phyloP scores from a whole-genome alignment of 768 basidiomycete species.

The Suillus subaureus region DNA sequence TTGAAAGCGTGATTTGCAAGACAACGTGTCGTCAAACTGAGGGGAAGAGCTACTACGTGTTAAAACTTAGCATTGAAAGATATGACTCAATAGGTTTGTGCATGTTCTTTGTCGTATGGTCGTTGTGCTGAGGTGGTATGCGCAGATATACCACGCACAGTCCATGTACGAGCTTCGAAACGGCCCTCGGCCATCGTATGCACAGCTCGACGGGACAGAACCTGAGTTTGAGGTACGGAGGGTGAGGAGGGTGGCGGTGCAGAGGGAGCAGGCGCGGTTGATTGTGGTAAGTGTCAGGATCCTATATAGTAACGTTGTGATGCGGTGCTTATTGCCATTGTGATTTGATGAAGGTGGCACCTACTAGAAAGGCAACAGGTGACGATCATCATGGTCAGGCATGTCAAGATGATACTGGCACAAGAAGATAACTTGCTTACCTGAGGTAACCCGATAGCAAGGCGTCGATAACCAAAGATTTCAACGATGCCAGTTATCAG shows the following conservation, averaged over 20 bases:
- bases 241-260: constrained; percentile 22
- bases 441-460: constrained; percentile 13
- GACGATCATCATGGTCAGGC: constrained; percentile 15
- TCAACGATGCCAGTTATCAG: too few species aligned
- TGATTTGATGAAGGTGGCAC: constrained; percentile 24
- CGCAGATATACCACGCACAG: constrained; percentile 19
- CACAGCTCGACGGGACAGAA: constrained; percentile 14
- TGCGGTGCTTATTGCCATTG: constrained; percentile 4
- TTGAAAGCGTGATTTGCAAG: neutral
- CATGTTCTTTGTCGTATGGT: neutral
- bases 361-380: constrained; percentile 20
- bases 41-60: neutral
- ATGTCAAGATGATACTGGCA: constrained; percentile 20
- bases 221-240: constrained; percentile 26
- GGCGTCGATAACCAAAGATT: neutral
- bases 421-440: constrained; percentile 1
- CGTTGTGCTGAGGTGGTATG: neutral
- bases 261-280: constrained; percentile 23
- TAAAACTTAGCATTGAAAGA: too few species aligned
- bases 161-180: constrained; percentile 18
- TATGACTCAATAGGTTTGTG: too few species aligned
- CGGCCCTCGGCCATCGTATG: constrained; percentile 9
- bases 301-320: neutral
- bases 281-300: constrained; percentile 23
- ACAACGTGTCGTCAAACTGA: neutral